These are phyloP conservation scores for Cyamopsis tetragonoloba DNA, from an alignment of 306 rosid genomes.

Conservation along the genomic window DNA sequence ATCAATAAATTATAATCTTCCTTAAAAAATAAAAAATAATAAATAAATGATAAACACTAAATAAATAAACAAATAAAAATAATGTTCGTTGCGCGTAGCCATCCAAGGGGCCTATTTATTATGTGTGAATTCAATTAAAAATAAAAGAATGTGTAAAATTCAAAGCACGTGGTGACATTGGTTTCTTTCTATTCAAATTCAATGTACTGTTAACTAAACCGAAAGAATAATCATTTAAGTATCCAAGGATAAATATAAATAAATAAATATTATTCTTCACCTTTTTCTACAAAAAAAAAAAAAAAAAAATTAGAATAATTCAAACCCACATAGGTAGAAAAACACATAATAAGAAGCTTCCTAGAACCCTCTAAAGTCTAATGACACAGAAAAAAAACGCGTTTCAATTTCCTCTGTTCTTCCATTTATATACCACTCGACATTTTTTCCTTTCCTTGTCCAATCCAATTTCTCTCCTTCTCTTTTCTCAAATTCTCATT, in stretches of 20 bases:
- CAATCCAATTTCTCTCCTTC: background rate
- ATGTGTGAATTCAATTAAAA: background rate
- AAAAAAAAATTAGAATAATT: too few relatives aligned
- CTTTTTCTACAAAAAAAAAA: background rate
- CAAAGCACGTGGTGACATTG: slow-evolving; percentile 47
- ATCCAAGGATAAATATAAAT: slow-evolving; percentile 20
- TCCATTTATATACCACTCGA: slow-evolving; percentile 10
- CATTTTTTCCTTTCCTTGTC: background rate
- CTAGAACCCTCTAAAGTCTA: background rate
- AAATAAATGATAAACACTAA: too few relatives aligned
- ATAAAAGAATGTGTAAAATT: background rate
- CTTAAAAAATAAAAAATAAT: background rate
- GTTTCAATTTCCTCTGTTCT: slow-evolving; percentile 24
- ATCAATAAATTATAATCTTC: too few relatives aligned
- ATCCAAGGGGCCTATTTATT: background rate
- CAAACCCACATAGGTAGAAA: background rate
- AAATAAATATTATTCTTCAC: background rate
- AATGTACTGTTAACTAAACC: background rate
- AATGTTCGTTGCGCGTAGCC: slow-evolving; percentile 19
- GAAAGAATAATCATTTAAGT: slow-evolving; percentile 15
- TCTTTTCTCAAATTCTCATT: background rate
- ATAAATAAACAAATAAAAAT: too few relatives aligned
- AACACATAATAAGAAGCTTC: slow-evolving; percentile 44
- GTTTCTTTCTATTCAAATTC: slow-evolving; percentile 1
- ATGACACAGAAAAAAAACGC: slow-evolving; percentile 32